Evolutionary conservation across 2,329 filamentous ascomycete genomes (phyloP), one percentile per base, ranked within the genome.

Genomic region (Elsinoe batatas): DNA sequence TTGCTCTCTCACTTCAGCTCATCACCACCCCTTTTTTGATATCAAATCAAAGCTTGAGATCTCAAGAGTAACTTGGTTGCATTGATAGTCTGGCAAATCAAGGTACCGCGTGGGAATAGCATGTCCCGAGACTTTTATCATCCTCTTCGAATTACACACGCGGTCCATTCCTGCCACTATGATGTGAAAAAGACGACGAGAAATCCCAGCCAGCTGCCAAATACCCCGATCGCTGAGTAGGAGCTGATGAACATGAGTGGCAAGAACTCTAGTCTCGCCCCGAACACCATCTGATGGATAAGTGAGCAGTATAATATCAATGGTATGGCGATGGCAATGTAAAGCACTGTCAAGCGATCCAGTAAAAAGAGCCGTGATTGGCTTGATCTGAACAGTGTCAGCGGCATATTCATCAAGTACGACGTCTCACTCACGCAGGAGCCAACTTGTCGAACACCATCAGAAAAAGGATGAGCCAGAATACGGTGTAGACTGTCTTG

Each of bases 231-330:
- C 3, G 93, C 93, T 33, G 87, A 88, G 70, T 97, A 98, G 11
- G 88, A 87, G 74, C 91, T 97, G 62, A 85, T 96, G 67, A 97
- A 93, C 91, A 98, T 97, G 63, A 97, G 74, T 22, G 93, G 93
- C 55, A 98, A 72, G 69, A 97, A 98, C 71, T 96, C 89, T 64
- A 87, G 88, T 60, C 76, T 81, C 64, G 82, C 79, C 0, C 90
- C 90, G 72, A 95, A 96, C 3, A 94, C 73, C n/a, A 91, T 69
- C 47, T 82, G 79, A 69, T 98, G 93, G 6, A 93, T 61, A 51
- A 96, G 70, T 10, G 90, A 95, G 69, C 88, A 91, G 71, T 98
- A 98, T 1, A 85, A 71, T 56, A 97, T 88, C 60, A 97, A 73
- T 8, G 91, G 93, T 58, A 97, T 90, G 64, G 90, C 88, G 58